Evolutionary conservation across 2,329 filamentous ascomycete species (phyloP), one percentile per base, ranked within the genome.

Genomic region (Colletotrichum cuscutae): DNA sequence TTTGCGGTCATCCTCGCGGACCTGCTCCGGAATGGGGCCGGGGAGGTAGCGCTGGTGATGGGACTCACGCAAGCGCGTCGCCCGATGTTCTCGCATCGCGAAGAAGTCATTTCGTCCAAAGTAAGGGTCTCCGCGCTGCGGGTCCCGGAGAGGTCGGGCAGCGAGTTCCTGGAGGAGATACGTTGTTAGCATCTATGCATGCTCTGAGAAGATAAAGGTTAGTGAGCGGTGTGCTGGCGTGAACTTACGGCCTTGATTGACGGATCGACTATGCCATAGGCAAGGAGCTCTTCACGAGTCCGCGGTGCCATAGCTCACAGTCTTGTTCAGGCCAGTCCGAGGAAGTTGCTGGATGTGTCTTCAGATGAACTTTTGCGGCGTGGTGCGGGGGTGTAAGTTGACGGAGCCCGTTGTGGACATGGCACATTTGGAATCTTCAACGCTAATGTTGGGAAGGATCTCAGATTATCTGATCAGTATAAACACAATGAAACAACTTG

Each of bases 21-120:
- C 70, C 59, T 52, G 65, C 11, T 72, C 54, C 5, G 65, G 59
- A 5, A 69, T 64, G 11, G 59, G 65, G 1, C 54, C 65, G 9
- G 70, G 70, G 1, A 72, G 70, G 54, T 72, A 72, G 4, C 70
- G 70, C 30, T 60, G 22, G n/a, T 64, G 70, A 11, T 64, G 70
- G 2, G 42, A 58, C 53, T 72, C 70, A 7, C 65, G 70, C 19
- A 72, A n/a, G 15, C 53, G 70, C 22, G 65, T 35, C 2, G 70
- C 70, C 8, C 70, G 60, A 2, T 72, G 70, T 52, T 72, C 65
- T 7, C 69, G 65, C 37, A 49, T 46, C 3, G 69, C 65, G 8
- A 49, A 35, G 32, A 69, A 64, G 46, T 64, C 69, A 8, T 32
- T 5, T 22, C 65, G 65, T 4, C 69, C 69, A 49, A 54, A 69